Evolutionary conservation across 805 yeast species (phyloP).

Genomic region (Wickerhamiella lipophila): DNA sequence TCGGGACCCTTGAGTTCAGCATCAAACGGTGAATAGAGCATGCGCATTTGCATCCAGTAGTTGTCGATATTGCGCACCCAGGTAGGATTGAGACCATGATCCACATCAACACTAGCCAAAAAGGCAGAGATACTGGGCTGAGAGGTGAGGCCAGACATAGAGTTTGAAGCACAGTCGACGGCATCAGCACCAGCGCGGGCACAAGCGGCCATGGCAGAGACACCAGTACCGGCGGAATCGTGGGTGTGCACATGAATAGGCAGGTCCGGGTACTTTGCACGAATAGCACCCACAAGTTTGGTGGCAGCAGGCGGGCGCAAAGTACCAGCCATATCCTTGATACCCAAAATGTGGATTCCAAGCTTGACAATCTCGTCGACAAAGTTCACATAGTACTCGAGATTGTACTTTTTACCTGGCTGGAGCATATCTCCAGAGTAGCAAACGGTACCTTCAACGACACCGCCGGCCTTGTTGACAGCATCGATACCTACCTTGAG

Average conservation of each 20-base stretch:
- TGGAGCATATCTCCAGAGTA: conserved; percentile 98
- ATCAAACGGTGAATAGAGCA: conserved; percentile 91
- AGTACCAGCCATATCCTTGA: conserved; percentile 99
- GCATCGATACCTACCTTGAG: conserved; percentile 96
- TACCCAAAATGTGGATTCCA: conserved; percentile 96
- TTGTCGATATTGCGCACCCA: conserved; percentile 74
- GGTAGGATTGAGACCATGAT: conserved; percentile 55
- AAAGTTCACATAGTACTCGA: conserved; percentile 72
- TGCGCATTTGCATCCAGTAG: conserved; percentile 98
- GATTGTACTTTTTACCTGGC: conserved; percentile 90
- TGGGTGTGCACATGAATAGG: conserved; percentile 99
- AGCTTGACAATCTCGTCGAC: conserved; percentile 73
- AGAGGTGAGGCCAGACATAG: conserved; percentile 96
- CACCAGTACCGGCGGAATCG: conserved; percentile 99
- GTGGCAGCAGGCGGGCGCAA: conserved; percentile 90
- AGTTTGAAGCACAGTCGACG: conserved; percentile 93
- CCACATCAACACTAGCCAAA: conserved; percentile 75
- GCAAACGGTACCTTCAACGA: conserved; percentile 95
- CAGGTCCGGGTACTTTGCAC: conserved; percentile 78
- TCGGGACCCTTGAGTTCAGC: conserved; percentile 99
- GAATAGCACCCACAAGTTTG: conserved; percentile 61
- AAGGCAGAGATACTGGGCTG: conserved; percentile 94
- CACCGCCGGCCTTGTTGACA: conserved; percentile 96
- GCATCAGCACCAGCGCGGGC: conserved; percentile 96
- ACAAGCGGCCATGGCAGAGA: conserved; percentile 88